phyloP scores from a whole-genome alignment of 2,329 filamentous ascomycete species.

The Rutstroemia sydowiana region DNA sequence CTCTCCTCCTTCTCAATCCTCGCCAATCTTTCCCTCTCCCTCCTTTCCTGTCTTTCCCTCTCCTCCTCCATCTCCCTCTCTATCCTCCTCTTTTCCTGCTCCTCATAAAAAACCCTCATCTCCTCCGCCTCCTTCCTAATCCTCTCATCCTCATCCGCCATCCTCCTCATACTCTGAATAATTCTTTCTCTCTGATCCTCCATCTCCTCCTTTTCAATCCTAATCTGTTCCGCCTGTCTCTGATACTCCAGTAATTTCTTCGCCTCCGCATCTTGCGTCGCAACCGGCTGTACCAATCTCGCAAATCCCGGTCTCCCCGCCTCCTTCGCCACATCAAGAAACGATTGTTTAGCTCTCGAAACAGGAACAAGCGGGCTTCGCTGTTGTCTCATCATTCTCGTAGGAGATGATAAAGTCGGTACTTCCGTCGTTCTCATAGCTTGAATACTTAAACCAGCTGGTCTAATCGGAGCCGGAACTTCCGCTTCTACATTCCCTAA shows the following conservation, averaged over 20 bases:
- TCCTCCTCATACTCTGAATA: slow-evolving; percentile 10
- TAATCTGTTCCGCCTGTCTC: slow-evolving; percentile 9
- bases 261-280: slow-evolving; percentile 8
- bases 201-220: slow-evolving; percentile 15
- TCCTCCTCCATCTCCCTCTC: slow-evolving; percentile 6
- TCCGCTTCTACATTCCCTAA: neutral
- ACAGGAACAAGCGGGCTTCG: too few relatives aligned
- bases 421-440: too few relatives aligned
- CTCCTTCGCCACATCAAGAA: slow-evolving; percentile 2
- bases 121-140: slow-evolving; percentile 12
- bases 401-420: too few relatives aligned
- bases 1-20: neutral
- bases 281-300: slow-evolving; percentile 6
- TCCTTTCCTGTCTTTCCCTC: slow-evolving; percentile 1
- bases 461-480: neutral
- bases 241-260: slow-evolving; percentile 13
- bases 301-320: neutral
- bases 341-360: slow-evolving; percentile 4
- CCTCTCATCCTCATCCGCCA: slow-evolving; percentile 12
- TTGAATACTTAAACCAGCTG: too few relatives aligned
- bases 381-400: too few relatives aligned
- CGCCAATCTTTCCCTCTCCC: slow-evolving; percentile 4
- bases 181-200: slow-evolving; percentile 14
- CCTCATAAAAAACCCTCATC: slow-evolving; percentile 14
- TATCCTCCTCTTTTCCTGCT: slow-evolving; percentile 2